Conservation (phyloP, 495 filamentous ascomycete species). For the Penicillium flavigenum region DNA sequence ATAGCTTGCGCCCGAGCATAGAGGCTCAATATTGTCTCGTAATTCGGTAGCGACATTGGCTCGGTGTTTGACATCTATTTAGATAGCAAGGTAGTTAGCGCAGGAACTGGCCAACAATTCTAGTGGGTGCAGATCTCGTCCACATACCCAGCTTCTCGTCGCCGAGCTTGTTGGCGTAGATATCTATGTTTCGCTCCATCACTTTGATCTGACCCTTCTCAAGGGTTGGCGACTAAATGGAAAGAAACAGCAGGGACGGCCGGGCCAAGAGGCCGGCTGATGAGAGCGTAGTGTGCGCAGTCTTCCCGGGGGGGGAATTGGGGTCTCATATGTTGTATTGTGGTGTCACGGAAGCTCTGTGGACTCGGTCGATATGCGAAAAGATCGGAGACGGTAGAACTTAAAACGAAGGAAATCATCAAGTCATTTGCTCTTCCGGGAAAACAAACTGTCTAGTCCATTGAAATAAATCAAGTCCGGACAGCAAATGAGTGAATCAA, state of each 20-base stretch:
- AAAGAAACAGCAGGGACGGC: slow-evolving; percentile 31
- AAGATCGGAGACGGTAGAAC: slow-evolving; percentile 30
- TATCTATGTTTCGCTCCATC: slow-evolving; percentile 59
- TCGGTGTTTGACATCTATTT: slow-evolving; percentile 69
- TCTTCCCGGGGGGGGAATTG: slow-evolving; percentile 22
- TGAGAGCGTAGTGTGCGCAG: slow-evolving; percentile 33
- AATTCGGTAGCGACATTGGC: slow-evolving; percentile 74
- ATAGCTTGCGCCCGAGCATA: slow-evolving; percentile 65
- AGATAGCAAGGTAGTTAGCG: slow-evolving; percentile 11
- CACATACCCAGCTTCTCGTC: slow-evolving; percentile 59
- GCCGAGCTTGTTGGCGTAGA: slow-evolving; percentile 58
- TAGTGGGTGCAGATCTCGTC: neutral
- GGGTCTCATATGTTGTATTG: slow-evolving; percentile 50
- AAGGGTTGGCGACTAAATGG: slow-evolving; percentile 27
- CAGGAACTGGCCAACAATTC: neutral
- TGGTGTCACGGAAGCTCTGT: slow-evolving; percentile 42
- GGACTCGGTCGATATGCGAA: slow-evolving; percentile 59
- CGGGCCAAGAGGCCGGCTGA: slow-evolving; percentile 48
- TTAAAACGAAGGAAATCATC: slow-evolving; percentile 29
- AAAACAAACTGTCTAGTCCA: slow-evolving; percentile 55
- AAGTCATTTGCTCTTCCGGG: slow-evolving; percentile 45
- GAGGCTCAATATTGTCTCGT: slow-evolving; percentile 79
- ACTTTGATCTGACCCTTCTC: slow-evolving; percentile 26
- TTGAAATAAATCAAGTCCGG: slow-evolving; percentile 50
- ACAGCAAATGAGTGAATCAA: slow-evolving; percentile 61